Percentiles rank a stretch among this genome's conserved stretches.
Evolutionary conservation across 805 yeast species (phyloP).

Genomic region (Saccharomycopsis capsularis): DNA sequence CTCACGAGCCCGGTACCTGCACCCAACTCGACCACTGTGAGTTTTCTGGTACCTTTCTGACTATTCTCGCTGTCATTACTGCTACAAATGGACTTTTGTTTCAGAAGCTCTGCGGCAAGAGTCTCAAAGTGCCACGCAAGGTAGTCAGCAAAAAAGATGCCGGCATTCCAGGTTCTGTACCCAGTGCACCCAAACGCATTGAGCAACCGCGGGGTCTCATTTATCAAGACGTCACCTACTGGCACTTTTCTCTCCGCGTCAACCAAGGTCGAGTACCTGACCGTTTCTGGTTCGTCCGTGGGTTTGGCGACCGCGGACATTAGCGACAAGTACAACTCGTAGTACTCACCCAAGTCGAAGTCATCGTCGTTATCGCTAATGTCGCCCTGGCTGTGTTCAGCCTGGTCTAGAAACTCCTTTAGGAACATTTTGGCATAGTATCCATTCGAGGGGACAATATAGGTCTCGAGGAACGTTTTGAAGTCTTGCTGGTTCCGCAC

Average conservation of each 20-base stretch:
- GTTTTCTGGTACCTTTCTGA: neutral
- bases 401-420: neutral
- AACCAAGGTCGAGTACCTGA: neutral
- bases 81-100: neutral
- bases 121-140: conserved; percentile 26
- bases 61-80: conserved; percentile 22
- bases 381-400: neutral
- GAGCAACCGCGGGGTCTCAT: conserved; percentile 57
- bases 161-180: conserved; percentile 90
- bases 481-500: neutral
- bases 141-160: conserved; percentile 55
- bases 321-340: neutral
- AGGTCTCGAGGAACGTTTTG: neutral
- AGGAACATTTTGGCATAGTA: neutral
- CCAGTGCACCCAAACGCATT: conserved; percentile 85
- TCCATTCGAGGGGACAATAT: neutral
- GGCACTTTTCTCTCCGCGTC: neutral
- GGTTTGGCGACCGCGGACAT: neutral
- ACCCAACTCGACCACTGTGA: conserved; percentile 62
- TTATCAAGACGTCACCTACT: conserved; percentile 27
- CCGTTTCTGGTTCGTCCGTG: neutral
- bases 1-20: conserved; percentile 86
- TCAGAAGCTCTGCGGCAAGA: neutral
- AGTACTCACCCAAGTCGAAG: neutral
- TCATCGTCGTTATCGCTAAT: neutral